Evolutionary conservation across 768 basidiomycete species (phyloP).

Genomic region (Boletus tylopilopsis): DNA sequence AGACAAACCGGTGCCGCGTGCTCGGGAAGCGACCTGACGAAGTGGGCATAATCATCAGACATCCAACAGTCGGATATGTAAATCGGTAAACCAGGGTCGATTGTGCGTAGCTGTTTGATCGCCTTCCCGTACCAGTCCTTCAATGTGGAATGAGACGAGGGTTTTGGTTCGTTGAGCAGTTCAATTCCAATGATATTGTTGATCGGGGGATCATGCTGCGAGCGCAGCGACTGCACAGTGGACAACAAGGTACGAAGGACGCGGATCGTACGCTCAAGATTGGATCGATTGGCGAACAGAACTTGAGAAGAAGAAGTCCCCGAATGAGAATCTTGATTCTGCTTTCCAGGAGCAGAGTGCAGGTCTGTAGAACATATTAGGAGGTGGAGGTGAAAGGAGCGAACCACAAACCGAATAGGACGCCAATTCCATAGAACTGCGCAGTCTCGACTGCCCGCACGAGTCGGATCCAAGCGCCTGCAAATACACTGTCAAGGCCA

Average conservation of each 20-base stretch:
- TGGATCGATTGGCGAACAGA: constrained; percentile 45
- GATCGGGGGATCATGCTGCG: constrained; percentile 38
- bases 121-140: constrained; percentile 61
- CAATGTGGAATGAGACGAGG: constrained; percentile 46
- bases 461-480: constrained; percentile 67
- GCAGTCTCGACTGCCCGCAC: constrained; percentile 58
- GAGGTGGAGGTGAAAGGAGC: constrained; percentile 9
- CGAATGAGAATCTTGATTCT: constrained; percentile 64
- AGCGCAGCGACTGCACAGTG: constrained; percentile 43
- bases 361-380: constrained; percentile 46
- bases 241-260: constrained; percentile 44
- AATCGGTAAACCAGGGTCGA: constrained; percentile 58
- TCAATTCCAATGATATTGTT: constrained; percentile 54
- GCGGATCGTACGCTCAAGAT: constrained; percentile 45
- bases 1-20: constrained; percentile 48
- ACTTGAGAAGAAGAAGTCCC: constrained; percentile 51
- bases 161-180: constrained; percentile 58
- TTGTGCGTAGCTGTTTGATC: constrained; percentile 46
- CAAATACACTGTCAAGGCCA: constrained; percentile 44
- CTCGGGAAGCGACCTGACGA: constrained; percentile 36
- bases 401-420: constrained; percentile 55
- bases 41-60: constrained; percentile 58
- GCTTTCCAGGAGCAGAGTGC: constrained; percentile 73
- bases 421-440: constrained; percentile 56
- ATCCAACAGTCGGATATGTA: constrained; percentile 79